A percentile compares a stretch with the other conserved stretches of the same genome.
Conservation (phyloP, 2,329 filamentous ascomycete species). For the Trichophyton schoenleinii region DNA sequence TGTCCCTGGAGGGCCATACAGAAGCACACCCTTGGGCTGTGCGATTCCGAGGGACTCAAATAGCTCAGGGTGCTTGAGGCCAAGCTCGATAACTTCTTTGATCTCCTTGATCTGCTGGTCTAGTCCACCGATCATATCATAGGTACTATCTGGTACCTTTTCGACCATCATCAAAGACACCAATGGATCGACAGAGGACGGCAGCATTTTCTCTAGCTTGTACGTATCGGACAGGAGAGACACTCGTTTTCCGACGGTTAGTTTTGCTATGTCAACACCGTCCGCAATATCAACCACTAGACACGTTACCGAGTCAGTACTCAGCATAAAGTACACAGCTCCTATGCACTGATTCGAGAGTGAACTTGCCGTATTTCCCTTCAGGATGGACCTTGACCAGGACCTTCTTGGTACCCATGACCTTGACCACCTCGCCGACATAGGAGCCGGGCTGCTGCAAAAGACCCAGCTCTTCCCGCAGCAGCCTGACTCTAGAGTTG, state of each 20-base stretch:
- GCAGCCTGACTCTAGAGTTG: conserved; percentile 89
- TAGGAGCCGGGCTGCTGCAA: conserved; percentile 96
- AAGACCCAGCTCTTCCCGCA: conserved; percentile 89
- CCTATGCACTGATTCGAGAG: not conserved
- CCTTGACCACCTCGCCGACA: conserved; percentile 98
- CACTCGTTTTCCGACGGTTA: conserved; percentile 94
- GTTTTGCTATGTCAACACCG: conserved; percentile 84
- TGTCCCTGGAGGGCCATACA: conserved; percentile 93
- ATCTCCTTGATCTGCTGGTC: conserved; percentile 99
- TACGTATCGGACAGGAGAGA: conserved; percentile 94
- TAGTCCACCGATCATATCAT: conserved; percentile 98
- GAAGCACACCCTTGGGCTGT: conserved; percentile 90
- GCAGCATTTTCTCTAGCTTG: conserved; percentile 96
- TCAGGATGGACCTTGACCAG: conserved; percentile 98
- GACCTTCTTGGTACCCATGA: conserved; percentile 99
- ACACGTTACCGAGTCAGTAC: not conserved
- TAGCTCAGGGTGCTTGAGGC: conserved; percentile 93
- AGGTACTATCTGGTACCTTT: conserved; percentile 98
- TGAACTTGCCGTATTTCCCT: conserved; percentile 88
- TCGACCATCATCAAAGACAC: conserved; percentile 99
- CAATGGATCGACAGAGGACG: conserved; percentile 92
- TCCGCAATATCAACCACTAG: conserved; percentile 92
- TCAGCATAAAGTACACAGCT: not conserved
- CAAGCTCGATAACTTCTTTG: conserved; percentile 98
- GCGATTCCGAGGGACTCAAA: conserved; percentile 99